Base-by-base conservation (phyloP, 2,329 filamentous ascomycete genomes). In the Colletotrichum shisoi region DNA sequence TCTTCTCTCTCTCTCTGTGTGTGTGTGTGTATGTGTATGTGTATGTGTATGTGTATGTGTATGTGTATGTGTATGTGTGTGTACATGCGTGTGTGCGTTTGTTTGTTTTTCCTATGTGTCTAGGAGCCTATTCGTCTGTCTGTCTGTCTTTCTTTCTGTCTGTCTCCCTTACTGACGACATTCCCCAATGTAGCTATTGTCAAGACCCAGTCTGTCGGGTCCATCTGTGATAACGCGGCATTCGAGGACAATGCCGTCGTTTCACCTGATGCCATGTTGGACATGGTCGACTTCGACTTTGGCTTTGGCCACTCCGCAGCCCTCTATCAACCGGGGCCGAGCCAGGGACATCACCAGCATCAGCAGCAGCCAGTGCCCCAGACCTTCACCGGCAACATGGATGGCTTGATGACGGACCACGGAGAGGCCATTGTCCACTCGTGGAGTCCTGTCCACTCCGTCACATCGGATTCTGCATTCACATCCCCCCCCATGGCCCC, bases 281-380 rank as follows among this genome's bases (percentile, higher is more conserved):
- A 74, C 42, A 70, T 75, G 52, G 70, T 71, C 67, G 73, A 78
- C 66, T 78, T 79, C 71, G 71, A 72, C 72, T 79, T 80, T 69
- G 73, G 72, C 62, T 74, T 79, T 69, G 75, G 75, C 37, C 73
- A 78, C 60, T 70, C 77, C 27, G 17, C 54, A 11, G 73, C 71
- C 17, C 76, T 77, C 69, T 75, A 76, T 49, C 53, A 57, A 39
- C 56, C 67, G 42, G 58, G 67, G 15, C 52, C 58, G 19, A 46
- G 45, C 34, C 58, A 31, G 27, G 27, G 27, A 31, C 27, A 31
- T 31, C 7, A 31, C 7, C 27, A 31, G 27, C 27, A 27, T 5
- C 27, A 31, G 27, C 27, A 76, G 69, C 74, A 78, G 71, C 31
- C 49, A 17, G 27, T 46, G 37, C 75, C 75, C 64, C 74, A 75